phyloP scores from a whole-genome alignment of 306 rosid genomes.

The Castanospermum australe region DNA sequence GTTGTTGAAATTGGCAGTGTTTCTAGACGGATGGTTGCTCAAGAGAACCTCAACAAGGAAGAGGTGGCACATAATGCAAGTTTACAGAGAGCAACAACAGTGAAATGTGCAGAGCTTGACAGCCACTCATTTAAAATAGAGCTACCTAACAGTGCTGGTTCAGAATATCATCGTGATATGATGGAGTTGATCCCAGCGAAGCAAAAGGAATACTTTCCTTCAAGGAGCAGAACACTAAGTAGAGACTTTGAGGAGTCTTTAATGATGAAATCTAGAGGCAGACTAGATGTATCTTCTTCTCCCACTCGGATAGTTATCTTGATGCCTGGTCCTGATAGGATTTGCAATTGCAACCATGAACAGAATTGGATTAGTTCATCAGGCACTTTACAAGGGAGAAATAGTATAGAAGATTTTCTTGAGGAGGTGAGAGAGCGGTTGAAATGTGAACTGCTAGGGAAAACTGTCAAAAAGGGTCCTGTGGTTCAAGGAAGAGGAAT shows the following conservation, averaged over 20 bases:
- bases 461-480: conserved; percentile 41
- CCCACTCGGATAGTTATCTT: conserved; percentile 70
- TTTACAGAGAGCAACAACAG: conserved; percentile 27
- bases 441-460: conserved; percentile 65
- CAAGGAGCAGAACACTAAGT: conserved; percentile 51
- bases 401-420: conserved; percentile 70
- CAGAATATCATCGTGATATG: conserved; percentile 25
- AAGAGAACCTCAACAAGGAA: conserved; percentile 46
- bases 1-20: conserved; percentile 39
- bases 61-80: conserved; percentile 30
- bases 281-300: conserved; percentile 34
- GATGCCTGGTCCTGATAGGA: conserved; percentile 72
- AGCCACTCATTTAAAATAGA: conserved; percentile 25
- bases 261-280: conserved; percentile 37
- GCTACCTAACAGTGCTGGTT: conserved; percentile 24
- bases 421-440: conserved; percentile 74
- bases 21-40: conserved; percentile 36
- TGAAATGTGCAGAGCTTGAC: conserved; percentile 33
- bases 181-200: conserved; percentile 37
- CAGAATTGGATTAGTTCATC: conserved; percentile 53
- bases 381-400: conserved; percentile 47
- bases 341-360: conserved; percentile 41
- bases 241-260: conserved; percentile 62
- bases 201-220: conserved; percentile 35
- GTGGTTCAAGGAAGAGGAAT: conserved; percentile 60